These are phyloP conservation scores for Starmerella ratchasimensis DNA, from an alignment of 805 yeast genomes.

Conservation along the genomic window DNA sequence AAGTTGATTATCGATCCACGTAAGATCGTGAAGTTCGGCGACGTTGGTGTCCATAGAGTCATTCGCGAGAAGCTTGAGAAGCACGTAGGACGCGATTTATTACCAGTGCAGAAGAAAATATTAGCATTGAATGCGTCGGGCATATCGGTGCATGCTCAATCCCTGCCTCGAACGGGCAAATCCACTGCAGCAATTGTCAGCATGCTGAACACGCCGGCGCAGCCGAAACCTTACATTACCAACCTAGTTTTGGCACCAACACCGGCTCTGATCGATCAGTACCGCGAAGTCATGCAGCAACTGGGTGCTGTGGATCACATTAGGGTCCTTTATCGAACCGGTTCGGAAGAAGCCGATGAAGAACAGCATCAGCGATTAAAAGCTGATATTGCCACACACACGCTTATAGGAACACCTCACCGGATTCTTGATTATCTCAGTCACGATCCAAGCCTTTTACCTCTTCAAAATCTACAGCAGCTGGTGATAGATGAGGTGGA, in stretches of 20 bases:
- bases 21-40: too few relatives aligned
- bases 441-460: slow-evolving; percentile 21
- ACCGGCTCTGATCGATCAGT: slow-evolving; percentile 26
- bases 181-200: slow-evolving; percentile 24
- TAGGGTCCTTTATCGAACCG: slow-evolving; percentile 21
- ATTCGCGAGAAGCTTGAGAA: too few relatives aligned
- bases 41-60: too few relatives aligned
- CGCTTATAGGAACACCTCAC: slow-evolving; percentile 45
- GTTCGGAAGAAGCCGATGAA: slow-evolving; percentile 14
- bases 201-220: slow-evolving; percentile 13
- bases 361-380: slow-evolving; percentile 19
- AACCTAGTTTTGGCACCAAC: slow-evolving; percentile 27
- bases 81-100: too few relatives aligned
- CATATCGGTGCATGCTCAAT: slow-evolving; percentile 22
- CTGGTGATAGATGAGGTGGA: slow-evolving; percentile 24
- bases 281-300: slow-evolving; percentile 9
- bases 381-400: slow-evolving; percentile 21
- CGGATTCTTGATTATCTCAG: slow-evolving; percentile 35
- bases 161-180: slow-evolving; percentile 27
- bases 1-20: too few relatives aligned
- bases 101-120: slow-evolving; percentile 23
- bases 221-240: slow-evolving; percentile 9
- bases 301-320: slow-evolving; percentile 1
- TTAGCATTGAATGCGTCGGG: slow-evolving; percentile 23
- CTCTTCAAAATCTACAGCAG: slow-evolving; percentile 15